Evolutionary conservation across 225 moss, liverwort and hornwort species (phyloP).

Genomic region (Sphagnum contortum): DNA sequence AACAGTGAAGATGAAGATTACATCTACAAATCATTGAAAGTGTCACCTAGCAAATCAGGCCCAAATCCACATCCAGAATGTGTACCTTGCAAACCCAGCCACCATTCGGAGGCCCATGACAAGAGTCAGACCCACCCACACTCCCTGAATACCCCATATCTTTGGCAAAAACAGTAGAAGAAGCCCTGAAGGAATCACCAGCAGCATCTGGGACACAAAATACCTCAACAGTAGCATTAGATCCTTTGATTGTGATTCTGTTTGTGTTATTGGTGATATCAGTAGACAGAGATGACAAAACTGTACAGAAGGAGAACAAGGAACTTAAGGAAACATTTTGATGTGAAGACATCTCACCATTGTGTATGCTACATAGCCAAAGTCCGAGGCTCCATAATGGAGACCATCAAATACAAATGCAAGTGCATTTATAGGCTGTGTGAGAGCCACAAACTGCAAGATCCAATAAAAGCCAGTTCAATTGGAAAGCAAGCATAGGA

Average conservation of each 20-base stretch:
- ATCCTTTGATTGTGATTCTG: too few species aligned
- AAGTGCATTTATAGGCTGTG: conserved; percentile 92
- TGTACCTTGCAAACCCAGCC: conserved; percentile 35
- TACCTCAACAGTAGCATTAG: too few species aligned
- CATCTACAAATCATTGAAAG: conserved; percentile 1
- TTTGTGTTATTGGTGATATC: too few species aligned
- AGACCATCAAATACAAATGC: conserved; percentile 97
- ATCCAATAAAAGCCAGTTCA: too few species aligned
- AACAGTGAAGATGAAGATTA: too few species aligned
- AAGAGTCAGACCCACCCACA: conserved; percentile 34
- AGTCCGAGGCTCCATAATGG: conserved; percentile 84
- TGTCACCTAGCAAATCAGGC: neutral
- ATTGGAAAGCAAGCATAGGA: too few species aligned
- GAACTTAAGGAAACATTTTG: too few species aligned
- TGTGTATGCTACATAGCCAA: conserved; percentile 63
- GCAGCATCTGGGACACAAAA: conserved; percentile 16
- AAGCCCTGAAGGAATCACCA: conserved; percentile 26
- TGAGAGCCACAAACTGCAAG: conserved; percentile 70
- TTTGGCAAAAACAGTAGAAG: conserved; percentile 21
- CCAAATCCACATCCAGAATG: neutral
- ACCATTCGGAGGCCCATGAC: conserved; percentile 40
- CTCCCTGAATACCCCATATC: conserved; percentile 32
- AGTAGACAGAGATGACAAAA: too few species aligned
- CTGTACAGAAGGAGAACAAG: too few species aligned
- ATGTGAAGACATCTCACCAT: conserved; percentile 48